Evolutionary conservation across 192 early-diverging fungal species (phyloP).

Genomic region (Pilobolus umbonatus): DNA sequence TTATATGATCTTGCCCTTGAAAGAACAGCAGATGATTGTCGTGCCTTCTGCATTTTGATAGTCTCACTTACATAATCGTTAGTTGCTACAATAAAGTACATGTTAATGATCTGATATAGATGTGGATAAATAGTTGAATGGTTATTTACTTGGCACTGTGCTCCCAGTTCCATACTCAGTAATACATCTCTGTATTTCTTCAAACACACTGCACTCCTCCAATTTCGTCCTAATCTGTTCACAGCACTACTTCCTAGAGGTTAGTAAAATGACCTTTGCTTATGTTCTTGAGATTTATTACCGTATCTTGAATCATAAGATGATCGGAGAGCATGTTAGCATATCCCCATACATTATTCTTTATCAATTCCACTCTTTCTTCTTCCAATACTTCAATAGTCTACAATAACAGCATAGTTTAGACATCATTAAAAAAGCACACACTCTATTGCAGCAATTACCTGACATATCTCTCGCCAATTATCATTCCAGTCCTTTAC

Average conservation of each 20-base stretch:
- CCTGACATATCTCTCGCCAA: slow-evolving; percentile 22
- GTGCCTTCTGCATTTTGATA: not conserved
- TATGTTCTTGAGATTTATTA: not conserved
- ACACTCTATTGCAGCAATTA: not conserved
- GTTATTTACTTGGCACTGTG: slow-evolving; percentile 4
- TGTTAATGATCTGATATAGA: not conserved
- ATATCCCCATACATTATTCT: slow-evolving; percentile 18
- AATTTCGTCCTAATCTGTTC: slow-evolving; percentile 17
- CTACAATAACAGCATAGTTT: not conserved
- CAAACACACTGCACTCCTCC: slow-evolving; percentile 13
- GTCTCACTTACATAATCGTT: slow-evolving; percentile 13
- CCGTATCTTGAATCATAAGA: slow-evolving; percentile 19
- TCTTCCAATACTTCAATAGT: slow-evolving; percentile 19
- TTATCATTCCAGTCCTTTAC: slow-evolving; percentile 16
- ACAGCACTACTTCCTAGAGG: slow-evolving; percentile 17
- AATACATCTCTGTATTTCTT: slow-evolving; percentile 10
- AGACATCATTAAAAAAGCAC: not conserved
- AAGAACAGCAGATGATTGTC: not conserved
- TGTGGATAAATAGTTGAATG: not conserved
- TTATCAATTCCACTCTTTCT: slow-evolving; percentile 20
- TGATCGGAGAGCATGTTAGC: slow-evolving; percentile 20
- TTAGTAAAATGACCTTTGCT: not conserved
- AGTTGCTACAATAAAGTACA: slow-evolving; percentile 5
- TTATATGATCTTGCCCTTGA: not conserved
- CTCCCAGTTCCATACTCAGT: slow-evolving; percentile 3